Evolutionary conservation across 2,329 filamentous ascomycete genomes (phyloP), one percentile per base, ranked within the genome.

Genomic region (Drechmeria coniospora): DNA sequence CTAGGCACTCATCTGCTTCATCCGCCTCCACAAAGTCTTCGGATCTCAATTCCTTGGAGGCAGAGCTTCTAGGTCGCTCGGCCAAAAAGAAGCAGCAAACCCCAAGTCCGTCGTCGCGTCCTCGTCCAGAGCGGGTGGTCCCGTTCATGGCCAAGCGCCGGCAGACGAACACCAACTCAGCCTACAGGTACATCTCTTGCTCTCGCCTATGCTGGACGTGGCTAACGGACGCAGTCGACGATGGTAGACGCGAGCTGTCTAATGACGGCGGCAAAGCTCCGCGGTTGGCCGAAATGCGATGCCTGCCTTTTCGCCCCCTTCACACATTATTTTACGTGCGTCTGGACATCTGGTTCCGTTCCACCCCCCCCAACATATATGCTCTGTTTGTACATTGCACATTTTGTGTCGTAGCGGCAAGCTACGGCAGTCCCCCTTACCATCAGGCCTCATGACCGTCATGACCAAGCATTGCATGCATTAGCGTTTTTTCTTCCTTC

Each of bases 41-140:
- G 8, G 52, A 53, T 6, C 35, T 56, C 23, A 51, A 53, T 31
- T 55, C 50, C 6, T 34, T 56, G 8, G 53, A 56, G 33, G 52
- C 52, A 2, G 53, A 55, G 29, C 45, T 56, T 2, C 36, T 56
- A 1, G 53, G 53, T 19, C 41, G 46, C 8, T 40, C 52, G 9
- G 33, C 35, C 5, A 54, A 49, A 32, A 39, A 42, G 11, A 50
- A 44, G 31, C 43, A 43, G 9, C 36, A 42, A 1, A 42, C 45
- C 13, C 14, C 27, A 16, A 44, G 43, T 19, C 31, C 35, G 5
- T 33, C 30, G 13, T 30, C 34, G 22, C 45, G 40, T 6, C 35
- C 35, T 20, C 33, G 38, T 6, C 36, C 36, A 8, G 38, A 42
- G 21, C 32, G 32, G 11, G 35, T 37, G 8, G 25, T 29, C 8